phyloP scores from a whole-genome alignment of 768 basidiomycete genomes.

The Phlegmacium glaucopus region DNA sequence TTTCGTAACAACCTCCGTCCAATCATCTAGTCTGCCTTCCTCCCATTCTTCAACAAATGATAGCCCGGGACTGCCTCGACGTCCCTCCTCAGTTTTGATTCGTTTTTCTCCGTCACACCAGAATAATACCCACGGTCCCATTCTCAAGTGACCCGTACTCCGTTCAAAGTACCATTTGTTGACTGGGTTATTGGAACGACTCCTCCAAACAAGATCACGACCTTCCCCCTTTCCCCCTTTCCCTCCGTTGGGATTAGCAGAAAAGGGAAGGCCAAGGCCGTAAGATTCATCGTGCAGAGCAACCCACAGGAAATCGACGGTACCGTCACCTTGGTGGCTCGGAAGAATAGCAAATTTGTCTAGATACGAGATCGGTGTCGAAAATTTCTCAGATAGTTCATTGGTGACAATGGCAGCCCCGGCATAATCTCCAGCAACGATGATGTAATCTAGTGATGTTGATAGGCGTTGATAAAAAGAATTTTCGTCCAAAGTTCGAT shows the following conservation, averaged over 20 bases:
- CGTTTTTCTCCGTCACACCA: slow-evolving; percentile 98
- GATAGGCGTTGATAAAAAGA: slow-evolving; percentile 81
- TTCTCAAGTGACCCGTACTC: slow-evolving; percentile 83
- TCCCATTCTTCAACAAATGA: slow-evolving; percentile 80
- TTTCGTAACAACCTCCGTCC: slow-evolving; percentile 64
- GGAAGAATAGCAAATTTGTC: slow-evolving; percentile 99
- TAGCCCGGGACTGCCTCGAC: slow-evolving; percentile 57
- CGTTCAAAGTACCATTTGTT: slow-evolving; percentile 99
- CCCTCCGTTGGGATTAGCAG: slow-evolving; percentile 94
- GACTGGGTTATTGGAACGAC: slow-evolving; percentile 88
- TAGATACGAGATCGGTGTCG: slow-evolving; percentile 74
- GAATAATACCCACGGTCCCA: slow-evolving; percentile 89
- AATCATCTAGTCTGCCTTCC: slow-evolving; percentile 60
- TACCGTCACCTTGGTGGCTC: slow-evolving; percentile 94
- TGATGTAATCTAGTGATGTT: slow-evolving; percentile 80
- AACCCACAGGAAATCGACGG: slow-evolving; percentile 99
- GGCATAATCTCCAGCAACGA: slow-evolving; percentile 92
- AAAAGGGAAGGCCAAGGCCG: slow-evolving; percentile 89
- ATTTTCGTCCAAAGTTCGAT: slow-evolving; percentile 62
- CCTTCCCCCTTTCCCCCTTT: slow-evolving; percentile 86
- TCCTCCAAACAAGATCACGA: slow-evolving; percentile 95
- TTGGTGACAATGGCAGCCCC: slow-evolving; percentile 93
- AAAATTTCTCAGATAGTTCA: slow-evolving; percentile 37
- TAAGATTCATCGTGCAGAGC: slow-evolving; percentile 98
- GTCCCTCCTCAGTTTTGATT: slow-evolving; percentile 64